Base-by-base conservation (phyloP, 768 basidiomycete genomes). In the Pseudohyphozyma bogoriensis region DNA sequence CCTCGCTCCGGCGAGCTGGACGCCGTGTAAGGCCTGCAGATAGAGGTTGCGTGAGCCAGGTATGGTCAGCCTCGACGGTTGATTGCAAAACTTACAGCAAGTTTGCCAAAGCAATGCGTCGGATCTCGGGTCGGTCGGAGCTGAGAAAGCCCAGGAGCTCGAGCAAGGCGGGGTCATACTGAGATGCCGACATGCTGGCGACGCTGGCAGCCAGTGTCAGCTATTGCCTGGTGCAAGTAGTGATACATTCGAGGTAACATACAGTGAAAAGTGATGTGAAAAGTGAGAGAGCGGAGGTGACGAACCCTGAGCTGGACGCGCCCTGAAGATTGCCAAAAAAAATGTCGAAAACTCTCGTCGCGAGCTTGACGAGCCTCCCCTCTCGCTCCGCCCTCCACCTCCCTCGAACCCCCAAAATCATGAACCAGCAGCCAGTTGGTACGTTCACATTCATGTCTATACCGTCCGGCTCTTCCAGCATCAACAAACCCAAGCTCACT, bases 131-230 rank as follows among this genome's bases (percentile, higher is more conserved):
- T 68, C 92, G 93, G 60, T 79, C 80, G 65, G 92, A 89, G 67
- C 84, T 81, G 54, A 97, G 75, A 72, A 97, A 97, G 4, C 81
- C 83, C 16, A 90, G 73, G 28, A 96, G 82, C 83, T 95, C 73
- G n/a, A 65, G 62, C 24, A 75, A n/a, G n/a, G n/a, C n/a, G n/a
- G n/a, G n/a, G n/a, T n/a, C n/a, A n/a, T n/a, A n/a, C n/a, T n/a
- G n/a, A n/a, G n/a, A n/a, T n/a, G n/a, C n/a, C n/a, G n/a, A n/a
- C n/a, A n/a, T n/a, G n/a, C n/a, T n/a, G n/a, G n/a, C n/a, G n/a
- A n/a, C n/a, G n/a, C n/a, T n/a, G n/a, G n/a, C n/a, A n/a, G n/a
- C n/a, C n/a, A n/a, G n/a, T n/a, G n/a, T n/a, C n/a, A n/a, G n/a
- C n/a, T n/a, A n/a, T n/a, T n/a, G n/a, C n/a, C n/a, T n/a, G n/a